A percentile compares a stretch with the other conserved stretches of the same genome.
These are phyloP conservation scores for Geotrichum candidum DNA, from an alignment of 1,139 yeast genomes.

Conservation along the genomic window DNA sequence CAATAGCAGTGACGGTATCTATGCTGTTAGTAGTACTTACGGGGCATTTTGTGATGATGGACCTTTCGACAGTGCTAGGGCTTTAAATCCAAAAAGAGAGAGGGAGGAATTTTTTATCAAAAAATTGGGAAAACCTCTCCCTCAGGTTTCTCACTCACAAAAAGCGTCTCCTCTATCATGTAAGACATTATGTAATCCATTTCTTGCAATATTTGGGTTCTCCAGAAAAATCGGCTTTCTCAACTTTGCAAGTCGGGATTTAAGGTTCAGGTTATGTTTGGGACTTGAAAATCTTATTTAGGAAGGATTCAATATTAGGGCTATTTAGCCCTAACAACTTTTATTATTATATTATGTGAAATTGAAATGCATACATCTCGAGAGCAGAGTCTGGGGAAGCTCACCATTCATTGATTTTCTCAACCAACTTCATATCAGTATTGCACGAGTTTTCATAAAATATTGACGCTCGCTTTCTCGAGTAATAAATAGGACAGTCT, in stretches of 20 bases:
- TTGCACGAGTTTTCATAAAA: slow-evolving; percentile 4
- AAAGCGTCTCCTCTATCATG: not conserved
- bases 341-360: not conserved
- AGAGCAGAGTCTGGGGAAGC: not conserved
- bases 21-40: not conserved
- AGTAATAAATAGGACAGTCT: slow-evolving; percentile 43
- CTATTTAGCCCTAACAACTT: not conserved
- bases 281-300: not conserved
- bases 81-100: not conserved
- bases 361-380: not conserved
- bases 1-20: not conserved
- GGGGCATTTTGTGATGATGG: not conserved
- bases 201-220: not conserved
- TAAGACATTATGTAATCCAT: not conserved
- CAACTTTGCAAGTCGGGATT: not conserved
- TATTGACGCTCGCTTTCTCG: slow-evolving; percentile 31
- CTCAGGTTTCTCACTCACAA: not conserved
- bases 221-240: not conserved
- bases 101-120: not conserved
- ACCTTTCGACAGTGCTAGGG: not conserved
- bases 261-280: not conserved
- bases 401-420: not conserved
- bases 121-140: not conserved
- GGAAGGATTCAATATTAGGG: not conserved
- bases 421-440: not conserved